phyloP scores from a whole-genome alignment of 2,329 filamentous ascomycete species.

The Paraconiothyrium brasiliense region DNA sequence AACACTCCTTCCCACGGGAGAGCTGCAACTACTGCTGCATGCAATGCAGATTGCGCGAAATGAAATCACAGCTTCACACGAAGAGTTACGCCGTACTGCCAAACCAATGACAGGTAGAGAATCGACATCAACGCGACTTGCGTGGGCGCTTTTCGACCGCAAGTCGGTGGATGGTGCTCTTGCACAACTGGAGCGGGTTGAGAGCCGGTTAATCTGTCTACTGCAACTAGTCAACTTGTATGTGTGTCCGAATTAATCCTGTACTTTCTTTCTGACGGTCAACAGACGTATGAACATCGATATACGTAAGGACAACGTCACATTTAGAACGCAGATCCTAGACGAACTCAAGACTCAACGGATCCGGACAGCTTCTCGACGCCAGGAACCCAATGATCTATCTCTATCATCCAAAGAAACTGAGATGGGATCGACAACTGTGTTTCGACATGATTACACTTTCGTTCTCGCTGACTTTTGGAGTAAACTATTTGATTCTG shows the following conservation, averaged over 20 bases:
- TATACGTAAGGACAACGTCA: background rate
- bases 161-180: conserved; percentile 1
- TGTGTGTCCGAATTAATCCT: no score
- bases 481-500: background rate
- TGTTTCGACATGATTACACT: background rate
- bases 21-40: background rate
- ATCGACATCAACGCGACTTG: background rate
- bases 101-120: background rate
- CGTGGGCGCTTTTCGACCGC: conserved; percentile 16
- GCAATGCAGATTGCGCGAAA: background rate
- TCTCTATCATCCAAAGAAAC: background rate
- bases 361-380: background rate
- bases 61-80: background rate
- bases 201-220: background rate
- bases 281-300: background rate
- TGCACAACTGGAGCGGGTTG: conserved; percentile 5
- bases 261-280: background rate
- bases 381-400: no score
- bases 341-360: background rate
- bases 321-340: background rate
- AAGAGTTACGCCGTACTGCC: background rate
- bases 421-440: background rate
- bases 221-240: conserved; percentile 14
- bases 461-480: background rate
- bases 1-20: background rate